Percentiles rank a stretch among this genome's conserved stretches.
Evolutionary conservation across 352 stramenopile genomes (phyloP).

Genomic region (Globisporangium nunn): DNA sequence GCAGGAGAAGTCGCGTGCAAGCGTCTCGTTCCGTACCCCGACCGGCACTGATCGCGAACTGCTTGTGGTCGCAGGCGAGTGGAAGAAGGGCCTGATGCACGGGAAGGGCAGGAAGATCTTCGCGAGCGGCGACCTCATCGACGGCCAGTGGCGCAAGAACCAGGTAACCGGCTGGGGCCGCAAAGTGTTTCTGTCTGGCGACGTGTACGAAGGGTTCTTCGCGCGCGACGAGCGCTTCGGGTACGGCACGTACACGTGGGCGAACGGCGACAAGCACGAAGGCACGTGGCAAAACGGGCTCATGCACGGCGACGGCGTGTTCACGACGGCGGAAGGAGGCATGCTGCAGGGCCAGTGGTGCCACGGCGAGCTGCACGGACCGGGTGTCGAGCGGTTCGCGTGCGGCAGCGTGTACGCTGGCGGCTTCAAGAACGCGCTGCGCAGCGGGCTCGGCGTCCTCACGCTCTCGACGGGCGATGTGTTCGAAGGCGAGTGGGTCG

Average conservation of each 20-base stretch:
- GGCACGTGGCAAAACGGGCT: slow-evolving; percentile 41
- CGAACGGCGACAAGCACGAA: slow-evolving; percentile 59
- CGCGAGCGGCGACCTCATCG: slow-evolving; percentile 46
- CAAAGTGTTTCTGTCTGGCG: slow-evolving; percentile 59
- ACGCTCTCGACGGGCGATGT: slow-evolving; percentile 47
- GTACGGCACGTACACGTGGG: slow-evolving; percentile 66
- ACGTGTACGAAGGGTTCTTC: slow-evolving; percentile 69
- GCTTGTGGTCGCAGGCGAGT: slow-evolving; percentile 33
- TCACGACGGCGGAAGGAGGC: slow-evolving; percentile 22
- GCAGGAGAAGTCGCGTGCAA: not conserved
- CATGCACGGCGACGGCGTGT: slow-evolving; percentile 68
- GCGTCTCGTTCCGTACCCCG: no score
- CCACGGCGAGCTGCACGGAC: slow-evolving; percentile 32
- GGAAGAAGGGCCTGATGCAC: slow-evolving; percentile 76
- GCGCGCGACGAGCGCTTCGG: slow-evolving; percentile 48
- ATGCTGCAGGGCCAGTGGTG: slow-evolving; percentile 43
- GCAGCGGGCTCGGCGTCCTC: slow-evolving; percentile 50
- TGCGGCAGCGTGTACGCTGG: slow-evolving; percentile 59
- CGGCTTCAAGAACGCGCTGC: slow-evolving; percentile 31
- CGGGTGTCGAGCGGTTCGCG: slow-evolving; percentile 39
- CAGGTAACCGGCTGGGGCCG: slow-evolving; percentile 47
- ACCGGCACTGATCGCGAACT: not conserved
- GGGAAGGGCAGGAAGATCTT: slow-evolving; percentile 68
- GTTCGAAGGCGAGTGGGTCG: slow-evolving; percentile 63
- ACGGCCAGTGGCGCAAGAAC: slow-evolving; percentile 58